Conservation (phyloP, 768 basidiomycete species). For the Mycena albidolilacea region DNA sequence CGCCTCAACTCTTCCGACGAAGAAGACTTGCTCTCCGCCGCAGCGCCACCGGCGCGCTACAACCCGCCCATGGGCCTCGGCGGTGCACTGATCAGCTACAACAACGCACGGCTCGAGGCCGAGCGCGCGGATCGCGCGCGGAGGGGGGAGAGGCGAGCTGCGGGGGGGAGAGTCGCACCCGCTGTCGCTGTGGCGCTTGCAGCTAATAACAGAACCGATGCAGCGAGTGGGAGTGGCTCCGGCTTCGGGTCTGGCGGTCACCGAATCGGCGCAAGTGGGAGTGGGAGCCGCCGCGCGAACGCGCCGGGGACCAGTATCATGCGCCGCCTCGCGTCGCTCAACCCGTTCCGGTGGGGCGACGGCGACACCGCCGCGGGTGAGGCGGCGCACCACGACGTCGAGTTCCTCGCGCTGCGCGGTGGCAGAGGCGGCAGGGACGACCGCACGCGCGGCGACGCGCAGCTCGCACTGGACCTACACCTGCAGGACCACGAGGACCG, state of each 20-base stretch:
- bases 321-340: conserved; percentile 22
- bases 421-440: conserved; percentile 5
- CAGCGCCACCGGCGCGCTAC: conserved; percentile 44
- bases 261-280: neutral
- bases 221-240: too few relatives aligned
- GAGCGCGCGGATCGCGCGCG: conserved; percentile 37
- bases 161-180: conserved; percentile 31
- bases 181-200: conserved; percentile 2
- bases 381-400: conserved; percentile 20
- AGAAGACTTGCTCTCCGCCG: neutral
- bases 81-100: conserved; percentile 69
- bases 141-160: conserved; percentile 30
- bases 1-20: neutral
- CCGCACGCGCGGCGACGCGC: conserved; percentile 32
- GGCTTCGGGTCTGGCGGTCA: too few relatives aligned
- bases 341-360: conserved; percentile 32
- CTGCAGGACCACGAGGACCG: conserved; percentile 26
- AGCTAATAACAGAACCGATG: too few relatives aligned
- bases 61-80: conserved; percentile 76
- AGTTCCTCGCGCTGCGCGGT: conserved; percentile 29
- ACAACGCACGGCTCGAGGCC: conserved; percentile 43
- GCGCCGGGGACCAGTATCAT: conserved; percentile 12
- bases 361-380: neutral
- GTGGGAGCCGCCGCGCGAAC: neutral
- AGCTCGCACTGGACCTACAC: conserved; percentile 40